Evolutionary conservation across 192 early-diverging fungal genomes (phyloP).

Genomic region (Pilobolus umbonatus): DNA sequence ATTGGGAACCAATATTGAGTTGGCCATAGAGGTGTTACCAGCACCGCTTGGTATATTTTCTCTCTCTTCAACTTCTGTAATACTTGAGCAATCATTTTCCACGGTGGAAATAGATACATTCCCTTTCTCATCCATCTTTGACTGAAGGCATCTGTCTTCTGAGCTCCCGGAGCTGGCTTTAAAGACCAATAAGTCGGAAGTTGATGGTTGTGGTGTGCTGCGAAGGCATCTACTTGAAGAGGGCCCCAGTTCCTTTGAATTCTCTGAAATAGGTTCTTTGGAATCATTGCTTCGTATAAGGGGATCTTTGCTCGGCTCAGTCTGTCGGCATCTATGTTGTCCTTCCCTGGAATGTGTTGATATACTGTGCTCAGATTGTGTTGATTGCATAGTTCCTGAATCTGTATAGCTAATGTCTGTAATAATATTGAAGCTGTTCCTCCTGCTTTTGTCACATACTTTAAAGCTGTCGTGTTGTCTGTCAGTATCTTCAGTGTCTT

Average conservation of each 20-base stretch:
- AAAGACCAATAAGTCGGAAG: conserved; percentile 7
- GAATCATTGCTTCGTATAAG: conserved; percentile 4
- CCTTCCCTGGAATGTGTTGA: conserved; percentile 7
- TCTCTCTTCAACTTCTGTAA: background rate
- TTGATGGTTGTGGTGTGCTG: conserved; percentile 8
- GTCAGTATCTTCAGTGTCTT: background rate
- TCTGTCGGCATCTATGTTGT: conserved; percentile 3
- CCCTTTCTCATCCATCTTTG: conserved; percentile 9
- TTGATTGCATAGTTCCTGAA: conserved; percentile 1
- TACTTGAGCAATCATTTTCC: conserved; percentile 7
- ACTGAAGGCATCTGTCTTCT: conserved; percentile 11
- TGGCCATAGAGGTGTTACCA: background rate
- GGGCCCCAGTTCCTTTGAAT: background rate
- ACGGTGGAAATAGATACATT: conserved; percentile 1
- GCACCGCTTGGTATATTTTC: background rate
- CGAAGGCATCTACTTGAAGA: background rate
- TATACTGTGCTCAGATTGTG: background rate
- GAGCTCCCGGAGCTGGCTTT: background rate
- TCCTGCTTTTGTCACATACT: conserved; percentile 12
- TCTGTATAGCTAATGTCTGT: conserved; percentile 11
- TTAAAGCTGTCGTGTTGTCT: conserved; percentile 14
- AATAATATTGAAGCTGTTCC: conserved; percentile 4
- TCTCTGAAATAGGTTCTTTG: background rate
- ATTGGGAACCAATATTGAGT: conserved; percentile 6
- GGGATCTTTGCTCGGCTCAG: background rate